Conservation (phyloP, 1,284 basidiomycete genomes). For the Ustilago sp. region DNA sequence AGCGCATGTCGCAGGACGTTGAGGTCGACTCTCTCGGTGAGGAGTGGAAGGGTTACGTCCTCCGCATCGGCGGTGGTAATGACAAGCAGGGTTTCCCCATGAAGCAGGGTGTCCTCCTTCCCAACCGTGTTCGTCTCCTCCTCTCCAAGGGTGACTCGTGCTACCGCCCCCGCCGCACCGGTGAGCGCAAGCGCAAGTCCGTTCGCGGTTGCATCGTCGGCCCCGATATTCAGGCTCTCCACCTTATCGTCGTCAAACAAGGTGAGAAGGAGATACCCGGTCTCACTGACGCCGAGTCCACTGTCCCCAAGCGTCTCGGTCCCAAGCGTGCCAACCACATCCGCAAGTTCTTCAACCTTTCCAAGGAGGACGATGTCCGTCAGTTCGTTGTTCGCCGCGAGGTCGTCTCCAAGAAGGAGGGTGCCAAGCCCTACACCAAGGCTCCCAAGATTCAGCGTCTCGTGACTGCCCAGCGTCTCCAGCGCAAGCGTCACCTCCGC, state of each 20-base stretch:
- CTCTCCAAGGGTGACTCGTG: constrained; percentile 96
- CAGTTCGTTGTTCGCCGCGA: constrained; percentile 88
- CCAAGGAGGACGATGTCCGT: constrained; percentile 97
- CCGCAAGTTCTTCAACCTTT: constrained; percentile 96
- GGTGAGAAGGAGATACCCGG: constrained; percentile 92
- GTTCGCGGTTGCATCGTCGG: constrained; percentile 96
- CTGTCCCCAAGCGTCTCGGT: constrained; percentile 94
- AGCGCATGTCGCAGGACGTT: constrained; percentile 95
- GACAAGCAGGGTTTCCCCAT: constrained; percentile 89
- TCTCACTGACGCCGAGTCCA: constrained; percentile 81
- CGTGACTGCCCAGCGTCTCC: constrained; percentile 92
- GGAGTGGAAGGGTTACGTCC: constrained; percentile 96
- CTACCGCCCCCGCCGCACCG: constrained; percentile 90
- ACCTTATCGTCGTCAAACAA: constrained; percentile 96
- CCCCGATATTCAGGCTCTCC: constrained; percentile 94
- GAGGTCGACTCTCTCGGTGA: constrained; percentile 90
- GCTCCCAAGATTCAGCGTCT: constrained; percentile 79
- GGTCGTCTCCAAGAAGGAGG: constrained; percentile 91
- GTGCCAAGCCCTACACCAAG: constrained; percentile 97
- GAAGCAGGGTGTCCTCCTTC: constrained; percentile 98
- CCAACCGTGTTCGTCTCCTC: constrained; percentile 92
- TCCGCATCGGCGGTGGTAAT: constrained; percentile 96
- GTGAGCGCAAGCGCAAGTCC: constrained; percentile 98
- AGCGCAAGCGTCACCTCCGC: constrained; percentile 92
- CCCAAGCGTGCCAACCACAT: constrained; percentile 81